phyloP scores from a whole-genome alignment of 192 early-diverging fungal genomes.

The Coemansia sp. region DNA sequence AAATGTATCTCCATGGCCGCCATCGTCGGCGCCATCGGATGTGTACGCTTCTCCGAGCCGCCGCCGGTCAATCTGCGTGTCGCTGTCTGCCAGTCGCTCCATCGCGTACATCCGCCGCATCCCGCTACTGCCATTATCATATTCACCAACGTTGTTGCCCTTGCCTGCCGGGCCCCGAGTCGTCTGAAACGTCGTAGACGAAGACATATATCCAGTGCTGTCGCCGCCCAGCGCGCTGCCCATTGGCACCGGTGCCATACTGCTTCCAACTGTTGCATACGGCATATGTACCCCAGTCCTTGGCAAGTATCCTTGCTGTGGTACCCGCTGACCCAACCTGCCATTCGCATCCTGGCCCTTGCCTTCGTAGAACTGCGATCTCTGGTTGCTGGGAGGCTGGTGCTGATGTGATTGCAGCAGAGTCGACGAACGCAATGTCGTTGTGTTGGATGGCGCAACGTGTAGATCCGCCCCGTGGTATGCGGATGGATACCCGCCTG shows the following conservation, averaged over 20 bases:
- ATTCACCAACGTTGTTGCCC: not conserved
- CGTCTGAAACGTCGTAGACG: constrained; percentile 6
- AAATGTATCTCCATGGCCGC: constrained; percentile 11
- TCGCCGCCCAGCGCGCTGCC: not conserved
- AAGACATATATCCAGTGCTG: not conserved
- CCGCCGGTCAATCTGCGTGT: constrained; percentile 21
- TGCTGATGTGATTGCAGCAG: constrained; percentile 31
- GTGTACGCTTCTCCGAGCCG: not conserved
- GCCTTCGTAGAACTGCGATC: constrained; percentile 12
- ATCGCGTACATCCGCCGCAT: constrained; percentile 19
- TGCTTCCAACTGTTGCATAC: constrained; percentile 1
- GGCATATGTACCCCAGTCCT: not conserved
- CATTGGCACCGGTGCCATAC: not conserved
- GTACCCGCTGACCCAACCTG: not conserved
- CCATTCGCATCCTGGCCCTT: constrained; percentile 1
- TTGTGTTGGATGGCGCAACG: constrained; percentile 37
- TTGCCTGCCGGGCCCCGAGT: not conserved
- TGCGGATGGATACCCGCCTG: not conserved
- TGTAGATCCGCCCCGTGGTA: constrained; percentile 30
- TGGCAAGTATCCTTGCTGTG: not conserved
- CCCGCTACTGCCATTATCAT: constrained; percentile 6
- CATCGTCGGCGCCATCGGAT: not conserved
- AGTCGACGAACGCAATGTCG: constrained; percentile 42
- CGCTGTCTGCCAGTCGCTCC: constrained; percentile 36
- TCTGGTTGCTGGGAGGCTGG: constrained; percentile 5